Conservation (phyloP, 305 asterid genomes). For the Fraxinus baroniana region DNA sequence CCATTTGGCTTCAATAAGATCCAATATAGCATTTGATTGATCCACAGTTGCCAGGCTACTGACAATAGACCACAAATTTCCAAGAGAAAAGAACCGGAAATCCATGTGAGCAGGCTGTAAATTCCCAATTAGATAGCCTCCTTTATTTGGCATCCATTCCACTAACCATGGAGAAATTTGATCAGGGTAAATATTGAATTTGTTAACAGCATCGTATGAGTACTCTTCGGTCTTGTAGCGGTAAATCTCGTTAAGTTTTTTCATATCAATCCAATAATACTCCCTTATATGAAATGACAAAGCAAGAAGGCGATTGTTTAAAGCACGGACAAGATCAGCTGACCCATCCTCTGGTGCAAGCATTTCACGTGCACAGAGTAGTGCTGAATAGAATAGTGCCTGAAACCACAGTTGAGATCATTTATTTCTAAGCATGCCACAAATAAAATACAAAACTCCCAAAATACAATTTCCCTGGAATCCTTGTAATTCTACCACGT, state of each 20-base stretch:
- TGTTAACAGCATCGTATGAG: constrained; percentile 73
- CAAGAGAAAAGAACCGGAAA: constrained; percentile 72
- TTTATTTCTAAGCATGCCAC: not conserved
- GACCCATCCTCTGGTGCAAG: constrained; percentile 69
- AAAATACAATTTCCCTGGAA: not conserved
- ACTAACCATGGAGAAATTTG: constrained; percentile 76
- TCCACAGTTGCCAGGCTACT: constrained; percentile 52
- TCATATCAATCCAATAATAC: constrained; percentile 73
- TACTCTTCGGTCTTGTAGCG: constrained; percentile 79
- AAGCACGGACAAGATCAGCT: constrained; percentile 59
- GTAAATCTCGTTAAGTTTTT: constrained; percentile 63
- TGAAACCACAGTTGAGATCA: constrained; percentile 26
- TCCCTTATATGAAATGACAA: constrained; percentile 71
- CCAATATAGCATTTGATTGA: constrained; percentile 69
- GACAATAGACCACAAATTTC: constrained; percentile 69
- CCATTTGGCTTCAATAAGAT: constrained; percentile 73
- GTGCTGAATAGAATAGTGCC: constrained; percentile 71
- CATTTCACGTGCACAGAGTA: constrained; percentile 72
- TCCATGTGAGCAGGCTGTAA: constrained; percentile 86
- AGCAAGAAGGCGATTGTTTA: constrained; percentile 72
- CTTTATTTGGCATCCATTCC: constrained; percentile 73
- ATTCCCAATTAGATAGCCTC: constrained; percentile 72
- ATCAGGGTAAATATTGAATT: constrained; percentile 76
- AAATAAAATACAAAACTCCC: not conserved
- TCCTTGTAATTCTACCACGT: not conserved